Base-by-base conservation (phyloP, 1,284 basidiomycete genomes). In the Moesziomyces globuligerus region DNA sequence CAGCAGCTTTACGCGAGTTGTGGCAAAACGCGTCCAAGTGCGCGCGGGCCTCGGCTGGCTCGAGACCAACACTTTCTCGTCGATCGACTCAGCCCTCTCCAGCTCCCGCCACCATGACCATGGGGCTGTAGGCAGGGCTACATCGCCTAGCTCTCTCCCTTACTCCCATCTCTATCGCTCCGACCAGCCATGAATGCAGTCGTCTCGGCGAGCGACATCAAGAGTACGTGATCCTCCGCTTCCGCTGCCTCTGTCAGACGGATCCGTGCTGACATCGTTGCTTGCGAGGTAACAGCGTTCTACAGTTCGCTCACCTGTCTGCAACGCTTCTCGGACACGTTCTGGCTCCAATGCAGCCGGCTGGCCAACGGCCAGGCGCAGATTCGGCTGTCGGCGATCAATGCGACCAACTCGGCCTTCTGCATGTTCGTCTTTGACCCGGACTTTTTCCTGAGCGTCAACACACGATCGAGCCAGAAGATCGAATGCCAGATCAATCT, bases 371-470 rank as follows among this genome's bases (percentile, higher is more conserved):
- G 49, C 0, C 49, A 57, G 36, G 51, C 56, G 7, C 49, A 76
- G 55, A 59, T 80, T 3, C 70, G 76, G 10, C 56, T 79, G 5
- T 71, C 71, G 4, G 66, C 75, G 3, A 77, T 80, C 56, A 80
- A 80, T 32, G 41, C 73, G 3, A 62, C 76, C 41, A 67, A 73
- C 25, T 80, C 78, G 26, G 78, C 76, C 4, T 80, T 79, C 23
- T 73, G 68, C 57, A 53, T 72, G 39, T 77, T 80, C 26, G 51
- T 57, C 18, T 70, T 79, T 42, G 62, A 65, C 23, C 60, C 55
- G 1, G 52, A 62, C 32, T 80, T 77, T 44, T 79, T 79, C 52
- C 65, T 75, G 45, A 43, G 40, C 28, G 38, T 72, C 18, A 28
- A 7, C 6, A 52, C 48, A 18, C 26, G 26, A 9, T 20, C 45